Percentiles rank a stretch among this genome's conserved stretches.
Evolutionary conservation across 495 filamentous ascomycete genomes (phyloP).

Genomic region (Tuber borchii): DNA sequence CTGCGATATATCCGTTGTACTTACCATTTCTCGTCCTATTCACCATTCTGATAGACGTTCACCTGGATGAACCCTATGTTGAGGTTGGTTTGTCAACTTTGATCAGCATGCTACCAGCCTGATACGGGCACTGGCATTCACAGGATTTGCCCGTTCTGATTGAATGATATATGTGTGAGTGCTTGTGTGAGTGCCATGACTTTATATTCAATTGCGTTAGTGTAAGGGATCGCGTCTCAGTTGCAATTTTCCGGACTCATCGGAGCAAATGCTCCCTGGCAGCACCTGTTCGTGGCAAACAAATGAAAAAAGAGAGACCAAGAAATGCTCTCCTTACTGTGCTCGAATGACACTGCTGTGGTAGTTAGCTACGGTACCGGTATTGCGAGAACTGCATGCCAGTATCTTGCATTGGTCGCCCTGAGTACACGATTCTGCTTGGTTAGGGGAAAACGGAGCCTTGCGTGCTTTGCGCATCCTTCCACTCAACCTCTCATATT

Average conservation of each 20-base stretch:
- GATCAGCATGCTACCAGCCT: too few species aligned
- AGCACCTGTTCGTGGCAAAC: background rate
- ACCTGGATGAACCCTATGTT: background rate
- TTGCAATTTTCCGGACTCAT: background rate
- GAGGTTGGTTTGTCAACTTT: too few species aligned
- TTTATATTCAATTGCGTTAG: background rate
- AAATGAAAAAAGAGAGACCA: background rate
- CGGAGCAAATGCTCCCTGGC: background rate
- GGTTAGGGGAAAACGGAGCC: background rate
- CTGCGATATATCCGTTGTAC: conserved; percentile 20
- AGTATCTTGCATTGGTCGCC: background rate
- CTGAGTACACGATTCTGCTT: background rate
- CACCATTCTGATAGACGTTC: background rate
- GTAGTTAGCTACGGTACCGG: background rate
- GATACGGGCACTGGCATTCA: too few species aligned
- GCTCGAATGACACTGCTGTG: background rate
- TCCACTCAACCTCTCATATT: background rate
- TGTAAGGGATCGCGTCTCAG: background rate
- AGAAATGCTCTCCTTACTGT: background rate
- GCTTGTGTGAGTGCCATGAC: too few species aligned
- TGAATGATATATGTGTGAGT: background rate
- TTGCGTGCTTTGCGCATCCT: background rate
- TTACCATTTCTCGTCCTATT: conserved; percentile 8
- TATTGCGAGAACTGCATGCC: background rate
- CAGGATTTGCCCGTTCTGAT: background rate